Evolutionary conservation across 1,284 basidiomycete genomes (phyloP).

Genomic region (Pseudozyma sp.): DNA sequence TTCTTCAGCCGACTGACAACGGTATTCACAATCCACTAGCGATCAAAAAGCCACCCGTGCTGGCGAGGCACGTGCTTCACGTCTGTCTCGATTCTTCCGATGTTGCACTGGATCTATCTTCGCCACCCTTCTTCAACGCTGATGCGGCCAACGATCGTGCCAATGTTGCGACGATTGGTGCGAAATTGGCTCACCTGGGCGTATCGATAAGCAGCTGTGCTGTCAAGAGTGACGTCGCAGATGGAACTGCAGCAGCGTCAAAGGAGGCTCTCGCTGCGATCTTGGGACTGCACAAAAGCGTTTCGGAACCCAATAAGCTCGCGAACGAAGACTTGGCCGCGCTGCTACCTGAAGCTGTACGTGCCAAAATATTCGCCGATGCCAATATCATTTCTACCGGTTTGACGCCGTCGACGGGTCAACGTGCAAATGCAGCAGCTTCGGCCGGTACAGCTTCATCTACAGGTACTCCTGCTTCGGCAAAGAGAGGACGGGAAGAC

Average conservation of each 20-base stretch:
- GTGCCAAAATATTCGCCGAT: slow-evolving; percentile 28
- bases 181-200: slow-evolving; percentile 20
- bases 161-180: slow-evolving; percentile 9
- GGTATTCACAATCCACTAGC: slow-evolving; percentile 32
- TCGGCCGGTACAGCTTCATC: neutral
- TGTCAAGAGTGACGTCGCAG: slow-evolving; percentile 13
- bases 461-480: neutral
- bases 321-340: slow-evolving; percentile 35
- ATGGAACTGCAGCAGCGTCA: slow-evolving; percentile 1
- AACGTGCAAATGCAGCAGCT: neutral
- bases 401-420: slow-evolving; percentile 12
- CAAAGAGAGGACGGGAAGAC: slow-evolving; percentile 36
- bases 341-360: slow-evolving; percentile 26
- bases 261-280: slow-evolving; percentile 35
- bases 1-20: slow-evolving; percentile 21
- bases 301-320: slow-evolving; percentile 37
- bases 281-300: slow-evolving; percentile 36
- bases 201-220: slow-evolving; percentile 44
- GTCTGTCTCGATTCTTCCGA: slow-evolving; percentile 31
- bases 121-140: slow-evolving; percentile 35
- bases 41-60: slow-evolving; percentile 29
- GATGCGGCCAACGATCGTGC: slow-evolving; percentile 28
- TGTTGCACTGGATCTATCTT: slow-evolving; percentile 23
- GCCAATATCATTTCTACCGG: slow-evolving; percentile 44
- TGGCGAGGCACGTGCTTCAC: slow-evolving; percentile 43